phyloP scores from a whole-genome alignment of 371 early-diverging fungal species.

The Ecytonucleospora hepatopenaei region DNA sequence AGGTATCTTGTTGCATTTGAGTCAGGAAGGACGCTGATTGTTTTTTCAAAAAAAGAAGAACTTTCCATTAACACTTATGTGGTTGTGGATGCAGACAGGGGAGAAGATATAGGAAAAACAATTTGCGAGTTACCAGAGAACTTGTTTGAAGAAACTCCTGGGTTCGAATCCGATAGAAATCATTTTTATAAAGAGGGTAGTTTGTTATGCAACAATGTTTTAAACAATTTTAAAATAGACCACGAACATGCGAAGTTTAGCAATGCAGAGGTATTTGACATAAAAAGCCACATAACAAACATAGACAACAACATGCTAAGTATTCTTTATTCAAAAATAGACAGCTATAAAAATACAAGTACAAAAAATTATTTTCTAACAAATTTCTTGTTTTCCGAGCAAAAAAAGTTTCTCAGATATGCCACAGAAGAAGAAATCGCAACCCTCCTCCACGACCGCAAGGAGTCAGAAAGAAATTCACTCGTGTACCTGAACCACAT shows the following conservation, averaged over 20 bases:
- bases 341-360: neutral
- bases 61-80: conserved; percentile 39
- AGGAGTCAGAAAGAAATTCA: conserved; percentile 43
- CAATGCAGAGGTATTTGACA: too few relatives aligned
- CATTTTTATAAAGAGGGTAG: too few relatives aligned
- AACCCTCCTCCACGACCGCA: conserved; percentile 35
- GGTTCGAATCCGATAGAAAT: too few relatives aligned
- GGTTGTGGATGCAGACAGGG: conserved; percentile 57
- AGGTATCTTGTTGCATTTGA: conserved; percentile 50
- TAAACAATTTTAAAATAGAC: too few relatives aligned
- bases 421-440: conserved; percentile 40
- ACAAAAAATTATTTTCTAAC: neutral
- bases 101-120: conserved; percentile 55
- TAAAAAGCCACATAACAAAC: too few relatives aligned
- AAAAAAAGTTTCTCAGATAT: neutral
- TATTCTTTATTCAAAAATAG: too few relatives aligned
- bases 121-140: conserved; percentile 6
- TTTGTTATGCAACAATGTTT: too few relatives aligned
- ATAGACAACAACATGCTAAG: too few relatives aligned
- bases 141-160: neutral
- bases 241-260: too few relatives aligned
- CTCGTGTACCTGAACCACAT: conserved; percentile 37
- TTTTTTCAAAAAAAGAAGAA: conserved; percentile 11
- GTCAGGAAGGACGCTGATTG: conserved; percentile 42
- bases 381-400: neutral